These are phyloP conservation scores for Cryomyces minteri DNA, from an alignment of 495 filamentous ascomycete species.

Conservation along the genomic window DNA sequence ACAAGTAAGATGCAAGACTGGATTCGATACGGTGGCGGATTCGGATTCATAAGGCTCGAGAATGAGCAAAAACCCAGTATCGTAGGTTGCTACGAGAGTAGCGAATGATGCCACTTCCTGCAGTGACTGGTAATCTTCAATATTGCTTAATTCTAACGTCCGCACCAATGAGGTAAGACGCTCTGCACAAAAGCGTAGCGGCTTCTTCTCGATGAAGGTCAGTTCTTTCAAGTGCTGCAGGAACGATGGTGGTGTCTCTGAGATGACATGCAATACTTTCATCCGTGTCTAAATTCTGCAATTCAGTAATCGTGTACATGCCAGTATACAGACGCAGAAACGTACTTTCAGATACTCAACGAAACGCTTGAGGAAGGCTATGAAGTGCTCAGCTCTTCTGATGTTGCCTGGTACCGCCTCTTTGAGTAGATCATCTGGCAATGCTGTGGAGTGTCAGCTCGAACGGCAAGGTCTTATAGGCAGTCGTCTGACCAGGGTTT, in stretches of 20 bases:
- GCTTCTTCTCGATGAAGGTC: conserved; percentile 95
- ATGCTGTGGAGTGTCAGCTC: conserved; percentile 21
- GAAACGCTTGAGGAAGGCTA: conserved; percentile 86
- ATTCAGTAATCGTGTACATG: no score
- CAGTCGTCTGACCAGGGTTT: conserved; percentile 45
- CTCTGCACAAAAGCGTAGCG: conserved; percentile 88
- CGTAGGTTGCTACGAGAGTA: conserved; percentile 93
- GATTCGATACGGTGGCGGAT: conserved; percentile 87
- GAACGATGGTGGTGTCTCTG: conserved; percentile 90
- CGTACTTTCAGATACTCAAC: conserved; percentile 82
- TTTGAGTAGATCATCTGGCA: conserved; percentile 67
- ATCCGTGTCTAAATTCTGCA: conserved; percentile 49
- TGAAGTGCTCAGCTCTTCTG: conserved; percentile 86
- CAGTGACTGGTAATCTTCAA: conserved; percentile 91
- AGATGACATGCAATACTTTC: conserved; percentile 94
- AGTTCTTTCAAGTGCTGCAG: conserved; percentile 83
- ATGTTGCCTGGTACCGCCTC: conserved; percentile 97
- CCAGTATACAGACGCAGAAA: neutral
- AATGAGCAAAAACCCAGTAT: conserved; percentile 91
- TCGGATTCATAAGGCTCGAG: conserved; percentile 94
- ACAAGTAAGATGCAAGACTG: conserved; percentile 88
- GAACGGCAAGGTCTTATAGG: conserved; percentile 17
- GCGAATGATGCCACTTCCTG: conserved; percentile 98
- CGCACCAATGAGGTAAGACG: conserved; percentile 86
- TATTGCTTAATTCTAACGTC: conserved; percentile 89